A percentile compares a stretch with the other conserved stretches of the same genome.
These are phyloP conservation scores for Cercospora canescens DNA, from an alignment of 2,329 filamentous ascomycete species.

Conservation along the genomic window DNA sequence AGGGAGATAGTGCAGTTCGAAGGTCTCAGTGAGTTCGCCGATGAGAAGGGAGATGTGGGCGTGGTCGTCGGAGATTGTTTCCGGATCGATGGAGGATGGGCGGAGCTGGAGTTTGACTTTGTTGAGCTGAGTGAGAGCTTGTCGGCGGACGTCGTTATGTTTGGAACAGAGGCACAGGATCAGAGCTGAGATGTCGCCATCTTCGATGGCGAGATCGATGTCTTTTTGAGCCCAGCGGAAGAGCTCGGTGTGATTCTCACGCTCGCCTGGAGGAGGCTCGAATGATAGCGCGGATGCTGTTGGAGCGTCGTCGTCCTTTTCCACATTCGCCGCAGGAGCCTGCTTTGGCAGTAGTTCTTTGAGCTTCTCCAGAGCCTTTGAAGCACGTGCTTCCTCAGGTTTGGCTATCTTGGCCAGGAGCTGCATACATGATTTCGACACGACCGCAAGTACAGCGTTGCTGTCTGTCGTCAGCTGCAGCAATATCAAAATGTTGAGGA, in stretches of 20 bases:
- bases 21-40: conserved; percentile 76
- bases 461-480: conserved; percentile 15
- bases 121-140: conserved; percentile 69
- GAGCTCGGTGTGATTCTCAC: conserved; percentile 49
- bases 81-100: conserved; percentile 42
- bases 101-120: conserved; percentile 59
- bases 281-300: conserved; percentile 23
- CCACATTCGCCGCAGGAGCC: not conserved
- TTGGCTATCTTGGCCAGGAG: conserved; percentile 5
- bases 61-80: conserved; percentile 69
- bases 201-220: conserved; percentile 75
- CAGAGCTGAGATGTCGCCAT: conserved; percentile 69
- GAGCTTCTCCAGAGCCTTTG: not conserved
- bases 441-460: conserved; percentile 5
- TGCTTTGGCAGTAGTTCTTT: not conserved
- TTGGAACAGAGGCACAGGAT: conserved; percentile 74
- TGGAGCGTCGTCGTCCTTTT: conserved; percentile 1
- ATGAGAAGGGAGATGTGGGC: conserved; percentile 78
- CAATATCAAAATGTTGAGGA: conserved; percentile 23
- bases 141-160: conserved; percentile 73
- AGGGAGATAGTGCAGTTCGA: conserved; percentile 51
- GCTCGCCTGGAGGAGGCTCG: conserved; percentile 42
- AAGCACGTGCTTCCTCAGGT: not conserved
- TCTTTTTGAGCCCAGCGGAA: conserved; percentile 73
- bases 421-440: not conserved